Evolutionary conservation across 768 basidiomycete species (phyloP), one percentile per base, ranked within the genome.

Genomic region (Trametes maxima): DNA sequence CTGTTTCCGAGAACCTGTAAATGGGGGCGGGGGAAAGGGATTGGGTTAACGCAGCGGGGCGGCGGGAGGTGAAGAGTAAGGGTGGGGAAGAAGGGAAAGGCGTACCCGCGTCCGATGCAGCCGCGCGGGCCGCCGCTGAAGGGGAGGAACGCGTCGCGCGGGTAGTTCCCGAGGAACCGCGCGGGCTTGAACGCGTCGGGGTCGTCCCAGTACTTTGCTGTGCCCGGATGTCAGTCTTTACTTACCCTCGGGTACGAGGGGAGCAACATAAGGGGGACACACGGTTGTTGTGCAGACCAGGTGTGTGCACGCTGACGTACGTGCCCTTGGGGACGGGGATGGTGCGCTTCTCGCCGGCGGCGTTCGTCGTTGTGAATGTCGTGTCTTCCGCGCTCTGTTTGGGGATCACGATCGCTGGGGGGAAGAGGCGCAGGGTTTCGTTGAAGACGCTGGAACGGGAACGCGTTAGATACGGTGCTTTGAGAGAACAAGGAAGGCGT

Each of bases 111-210:
- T 42, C 80, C 81, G 28, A 81, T 66, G 67, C 81, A 82, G 36
- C 76, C 75, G 4, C 81, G 74, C n/a, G 76, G 55, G 74, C 81
- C 81, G 46, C 68, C 73, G 57, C 79, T 82, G 67, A 84, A 85
- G 4, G 83, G 81, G 28, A 82, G 40, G 66, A 83, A 85, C 0
- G 84, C 84, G 64, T 85, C 82, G 36, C 77, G 74, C 24, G 80
- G 77, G 79, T 81, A 85, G 47, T 83, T 79, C 42, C 75, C 76
- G 19, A 83, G 69, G 73, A 84, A 85, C 8, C 83, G 76, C 25
- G 75, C 74, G 0, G 77, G 78, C 21, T 70, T 72, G 68, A 78
- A 79, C 19, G 58, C 63, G 24, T 69, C 45, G 0, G 77, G 77
- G 33, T 78, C 74, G 14, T 72, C 64, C 77, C 77, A 78, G 65